phyloP scores from a whole-genome alignment of 495 filamentous ascomycete species.

The Letharia lupina region DNA sequence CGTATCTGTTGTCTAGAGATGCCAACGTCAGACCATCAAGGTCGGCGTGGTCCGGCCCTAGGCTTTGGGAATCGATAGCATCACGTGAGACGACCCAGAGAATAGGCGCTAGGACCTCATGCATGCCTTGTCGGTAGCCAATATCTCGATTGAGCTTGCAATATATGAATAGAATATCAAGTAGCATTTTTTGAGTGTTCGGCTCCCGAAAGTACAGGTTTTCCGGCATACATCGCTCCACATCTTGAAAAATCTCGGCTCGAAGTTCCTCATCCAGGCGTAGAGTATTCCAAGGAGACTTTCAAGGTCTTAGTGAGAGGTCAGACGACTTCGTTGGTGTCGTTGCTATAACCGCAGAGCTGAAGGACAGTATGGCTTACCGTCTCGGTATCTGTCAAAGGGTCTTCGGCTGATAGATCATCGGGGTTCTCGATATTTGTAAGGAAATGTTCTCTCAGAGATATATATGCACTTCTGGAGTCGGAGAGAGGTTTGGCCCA shows the following conservation, averaged over 20 bases:
- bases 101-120: constrained; percentile 86
- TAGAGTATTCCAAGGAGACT: constrained; percentile 86
- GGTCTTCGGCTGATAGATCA: constrained; percentile 66
- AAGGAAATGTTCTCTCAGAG: constrained; percentile 64
- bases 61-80: constrained; percentile 48
- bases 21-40: constrained; percentile 48
- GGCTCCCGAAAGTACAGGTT: constrained; percentile 81
- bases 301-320: constrained; percentile 36
- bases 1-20: constrained; percentile 57
- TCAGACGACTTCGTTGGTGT: constrained; percentile 27
- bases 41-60: constrained; percentile 19
- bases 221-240: constrained; percentile 87
- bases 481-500: constrained; percentile 62
- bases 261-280: constrained; percentile 77
- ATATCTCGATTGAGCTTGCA: constrained; percentile 85
- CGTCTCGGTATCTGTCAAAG: constrained; percentile 75
- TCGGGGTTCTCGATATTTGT: constrained; percentile 75
- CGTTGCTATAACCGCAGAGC: constrained; percentile 15
- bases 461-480: constrained; percentile 63
- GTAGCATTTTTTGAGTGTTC: constrained; percentile 67
- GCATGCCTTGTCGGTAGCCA: constrained; percentile 95
- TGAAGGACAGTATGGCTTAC: constrained; percentile 41
- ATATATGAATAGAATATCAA: constrained; percentile 87
- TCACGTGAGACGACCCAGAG: constrained; percentile 82
- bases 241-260: constrained; percentile 90